These are phyloP conservation scores for Corymbia calophylla DNA, from an alignment of 441 rosid species.

Conservation along the genomic window DNA sequence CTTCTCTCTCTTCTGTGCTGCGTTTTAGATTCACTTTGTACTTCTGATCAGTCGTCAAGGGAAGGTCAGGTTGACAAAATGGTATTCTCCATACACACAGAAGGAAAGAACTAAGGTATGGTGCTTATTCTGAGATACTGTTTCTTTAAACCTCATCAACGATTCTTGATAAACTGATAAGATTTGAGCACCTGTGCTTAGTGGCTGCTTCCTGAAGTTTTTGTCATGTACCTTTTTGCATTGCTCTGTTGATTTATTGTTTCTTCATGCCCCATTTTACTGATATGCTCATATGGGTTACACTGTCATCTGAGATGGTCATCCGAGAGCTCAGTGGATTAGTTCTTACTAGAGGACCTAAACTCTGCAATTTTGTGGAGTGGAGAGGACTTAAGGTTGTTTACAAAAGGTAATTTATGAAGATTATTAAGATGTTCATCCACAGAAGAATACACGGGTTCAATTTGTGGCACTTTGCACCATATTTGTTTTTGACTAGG, in stretches of 20 bases:
- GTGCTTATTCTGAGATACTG: neutral
- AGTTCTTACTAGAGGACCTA: conserved; percentile 75
- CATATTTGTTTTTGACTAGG: neutral
- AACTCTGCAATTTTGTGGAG: conserved; percentile 94
- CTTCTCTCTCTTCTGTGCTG: neutral
- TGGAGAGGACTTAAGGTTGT: conserved; percentile 95
- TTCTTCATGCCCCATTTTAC: neutral
- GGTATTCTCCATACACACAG: conserved; percentile 1
- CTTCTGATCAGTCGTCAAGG: conserved; percentile 1
- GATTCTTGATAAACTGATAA: neutral
- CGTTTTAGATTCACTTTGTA: neutral
- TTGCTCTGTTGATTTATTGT: neutral
- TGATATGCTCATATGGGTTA: neutral
- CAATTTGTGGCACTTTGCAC: neutral
- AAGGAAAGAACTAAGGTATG: neutral
- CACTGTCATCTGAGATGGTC: conserved; percentile 29
- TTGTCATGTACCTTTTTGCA: neutral
- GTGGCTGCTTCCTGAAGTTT: neutral
- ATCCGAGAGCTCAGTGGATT: conserved; percentile 92
- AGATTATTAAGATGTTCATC: neutral
- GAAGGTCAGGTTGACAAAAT: conserved; percentile 1
- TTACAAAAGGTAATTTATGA: conserved; percentile 60
- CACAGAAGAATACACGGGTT: neutral
- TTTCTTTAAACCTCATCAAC: neutral
- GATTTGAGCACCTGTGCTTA: neutral